phyloP scores from a whole-genome alignment of 805 yeast species.

The Zygotorulaspora florentina region DNA sequence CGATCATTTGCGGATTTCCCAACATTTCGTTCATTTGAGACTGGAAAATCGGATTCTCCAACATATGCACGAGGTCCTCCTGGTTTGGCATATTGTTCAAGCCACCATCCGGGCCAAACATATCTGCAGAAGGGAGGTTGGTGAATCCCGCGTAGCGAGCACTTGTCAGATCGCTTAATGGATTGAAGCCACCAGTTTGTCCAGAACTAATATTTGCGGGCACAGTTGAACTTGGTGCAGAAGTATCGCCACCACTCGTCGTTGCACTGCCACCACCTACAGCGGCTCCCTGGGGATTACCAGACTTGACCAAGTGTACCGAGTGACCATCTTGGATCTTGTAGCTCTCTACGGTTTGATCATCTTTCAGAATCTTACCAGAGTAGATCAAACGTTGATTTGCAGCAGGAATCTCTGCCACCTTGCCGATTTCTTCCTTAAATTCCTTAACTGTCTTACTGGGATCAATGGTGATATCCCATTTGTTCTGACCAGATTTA shows the following conservation, averaged over 20 bases:
- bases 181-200: constrained; percentile 74
- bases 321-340: constrained; percentile 84
- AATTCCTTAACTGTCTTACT: constrained; percentile 59
- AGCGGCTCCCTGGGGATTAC: constrained; percentile 36
- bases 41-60: constrained; percentile 77
- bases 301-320: constrained; percentile 83
- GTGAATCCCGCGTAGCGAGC: constrained; percentile 91
- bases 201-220: constrained; percentile 89
- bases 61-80: constrained; percentile 67
- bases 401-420: constrained; percentile 64
- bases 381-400: constrained; percentile 88
- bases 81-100: constrained; percentile 60
- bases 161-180: constrained; percentile 87
- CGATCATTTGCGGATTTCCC: constrained; percentile 84
- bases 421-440: constrained; percentile 58
- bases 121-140: constrained; percentile 77
- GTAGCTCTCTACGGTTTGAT: constrained; percentile 67
- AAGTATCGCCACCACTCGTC: constrained; percentile 21
- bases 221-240: constrained; percentile 31
- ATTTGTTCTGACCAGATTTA: constrained; percentile 71
- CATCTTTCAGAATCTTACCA: constrained; percentile 88
- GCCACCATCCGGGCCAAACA: constrained; percentile 96
- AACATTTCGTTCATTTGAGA: constrained; percentile 79
- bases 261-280: constrained; percentile 19
- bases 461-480: constrained; percentile 55